A percentile compares a stretch with the other conserved stretches of the same genome.
phyloP scores from a whole-genome alignment of 1,284 basidiomycete species.

The Irpex sp. region DNA sequence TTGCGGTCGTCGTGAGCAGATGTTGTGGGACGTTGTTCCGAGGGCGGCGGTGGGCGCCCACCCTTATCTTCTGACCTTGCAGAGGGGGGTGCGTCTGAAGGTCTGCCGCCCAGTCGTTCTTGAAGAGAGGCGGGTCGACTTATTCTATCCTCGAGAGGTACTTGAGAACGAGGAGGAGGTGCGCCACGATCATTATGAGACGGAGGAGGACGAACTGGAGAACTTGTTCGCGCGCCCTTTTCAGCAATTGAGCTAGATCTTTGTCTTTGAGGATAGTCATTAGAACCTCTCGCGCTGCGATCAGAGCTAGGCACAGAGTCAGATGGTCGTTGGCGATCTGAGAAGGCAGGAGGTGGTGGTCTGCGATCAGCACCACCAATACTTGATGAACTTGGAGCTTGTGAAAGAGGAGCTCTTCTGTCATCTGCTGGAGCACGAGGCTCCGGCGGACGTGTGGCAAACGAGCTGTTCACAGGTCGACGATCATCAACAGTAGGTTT shows the following conservation, averaged over 20 bases:
- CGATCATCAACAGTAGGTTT: conserved; percentile 1
- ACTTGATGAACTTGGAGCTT: background rate
- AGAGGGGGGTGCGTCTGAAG: conserved; percentile 8
- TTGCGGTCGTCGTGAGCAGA: background rate
- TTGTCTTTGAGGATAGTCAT: conserved; percentile 8
- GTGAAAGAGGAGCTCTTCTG: background rate
- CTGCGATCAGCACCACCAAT: background rate
- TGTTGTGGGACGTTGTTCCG: conserved; percentile 10
- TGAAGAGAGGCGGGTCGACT: conserved; percentile 24
- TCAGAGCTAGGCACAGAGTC: conserved; percentile 1
- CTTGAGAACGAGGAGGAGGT: conserved; percentile 13
- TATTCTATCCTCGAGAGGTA: conserved; percentile 27
- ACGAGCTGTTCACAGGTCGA: background rate
- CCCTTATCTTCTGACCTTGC: conserved; percentile 3
- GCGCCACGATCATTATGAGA: conserved; percentile 16
- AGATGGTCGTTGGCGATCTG: conserved; percentile 13
- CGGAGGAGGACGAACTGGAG: conserved; percentile 10
- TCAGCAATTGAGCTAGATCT: background rate
- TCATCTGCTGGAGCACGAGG: conserved; percentile 4
- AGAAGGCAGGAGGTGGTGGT: background rate
- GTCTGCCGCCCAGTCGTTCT: conserved; percentile 22
- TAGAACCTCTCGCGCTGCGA: conserved; percentile 1
- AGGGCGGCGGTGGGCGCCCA: background rate
- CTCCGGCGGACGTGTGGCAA: background rate
- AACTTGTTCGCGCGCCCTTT: conserved; percentile 1